phyloP scores from a whole-genome alignment of 2,329 filamentous ascomycete genomes.

The Cladophialophora carrionii region DNA sequence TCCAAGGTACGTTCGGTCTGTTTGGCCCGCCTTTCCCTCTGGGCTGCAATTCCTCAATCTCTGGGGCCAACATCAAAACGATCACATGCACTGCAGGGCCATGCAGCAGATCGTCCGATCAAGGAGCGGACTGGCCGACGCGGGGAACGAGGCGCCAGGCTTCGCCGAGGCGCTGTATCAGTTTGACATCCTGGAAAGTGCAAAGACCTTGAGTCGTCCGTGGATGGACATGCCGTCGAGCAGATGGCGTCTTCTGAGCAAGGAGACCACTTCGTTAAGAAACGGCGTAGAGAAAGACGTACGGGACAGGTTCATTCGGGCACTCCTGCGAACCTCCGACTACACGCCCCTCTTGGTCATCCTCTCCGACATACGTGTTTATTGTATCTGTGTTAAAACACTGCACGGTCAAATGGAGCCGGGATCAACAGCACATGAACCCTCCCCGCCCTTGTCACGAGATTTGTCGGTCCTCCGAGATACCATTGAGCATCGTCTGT shows the following conservation, averaged over 20 bases:
- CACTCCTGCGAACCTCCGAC: background rate
- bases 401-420: background rate
- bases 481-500: background rate
- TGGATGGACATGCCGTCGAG: background rate
- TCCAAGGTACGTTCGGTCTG: background rate
- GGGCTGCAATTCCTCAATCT: constrained; percentile 8
- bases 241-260: background rate
- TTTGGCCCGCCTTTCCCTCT: background rate
- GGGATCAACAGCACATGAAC: background rate
- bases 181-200: constrained; percentile 7
- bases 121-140: background rate
- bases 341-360: background rate
- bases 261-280: background rate
- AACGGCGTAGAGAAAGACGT: background rate
- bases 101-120: background rate
- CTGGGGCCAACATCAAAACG: constrained; percentile 2
- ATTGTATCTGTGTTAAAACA: background rate
- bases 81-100: constrained; percentile 3
- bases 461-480: background rate
- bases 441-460: background rate
- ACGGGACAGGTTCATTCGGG: background rate
- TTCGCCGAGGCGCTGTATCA: constrained; percentile 10
- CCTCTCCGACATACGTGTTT: constrained; percentile 2
- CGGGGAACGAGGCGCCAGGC: background rate
- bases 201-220: constrained; percentile 1